A percentile compares a stretch with the other conserved stretches of the same genome.
phyloP scores from a whole-genome alignment of 306 rosid genomes.

The Carpinus fangiana region DNA sequence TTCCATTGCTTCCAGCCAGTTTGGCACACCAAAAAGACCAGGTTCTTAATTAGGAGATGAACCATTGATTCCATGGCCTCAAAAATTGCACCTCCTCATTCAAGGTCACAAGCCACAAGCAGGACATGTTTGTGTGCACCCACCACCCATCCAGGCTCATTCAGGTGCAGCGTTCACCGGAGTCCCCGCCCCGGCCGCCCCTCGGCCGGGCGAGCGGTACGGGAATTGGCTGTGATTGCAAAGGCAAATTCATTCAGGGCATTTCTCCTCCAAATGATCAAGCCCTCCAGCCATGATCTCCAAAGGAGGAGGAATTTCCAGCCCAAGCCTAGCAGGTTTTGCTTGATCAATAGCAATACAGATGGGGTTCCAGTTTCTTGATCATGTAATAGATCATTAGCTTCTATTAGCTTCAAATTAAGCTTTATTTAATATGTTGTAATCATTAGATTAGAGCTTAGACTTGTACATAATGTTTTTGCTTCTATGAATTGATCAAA shows the following conservation, averaged over 20 bases:
- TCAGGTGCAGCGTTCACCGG: slow-evolving; percentile 66
- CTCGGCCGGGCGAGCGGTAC: not conserved
- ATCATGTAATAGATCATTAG: not conserved
- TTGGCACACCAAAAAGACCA: slow-evolving; percentile 2
- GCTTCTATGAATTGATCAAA: not conserved
- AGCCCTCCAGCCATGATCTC: slow-evolving; percentile 44
- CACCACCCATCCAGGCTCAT: slow-evolving; percentile 63
- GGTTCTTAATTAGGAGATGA: not conserved
- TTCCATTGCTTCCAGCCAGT: not conserved
- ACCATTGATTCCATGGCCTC: slow-evolving; percentile 41
- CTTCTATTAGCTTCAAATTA: not conserved
- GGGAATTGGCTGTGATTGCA: slow-evolving; percentile 14
- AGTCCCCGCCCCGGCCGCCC: slow-evolving; percentile 12
- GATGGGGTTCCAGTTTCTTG: slow-evolving; percentile 37
- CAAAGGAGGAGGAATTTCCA: slow-evolving; percentile 53
- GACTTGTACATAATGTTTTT: not conserved
- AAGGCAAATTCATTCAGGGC: slow-evolving; percentile 37
- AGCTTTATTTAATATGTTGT: not conserved
- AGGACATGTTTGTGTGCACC: slow-evolving; percentile 68
- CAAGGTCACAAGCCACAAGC: slow-evolving; percentile 21
- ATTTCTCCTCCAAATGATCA: slow-evolving; percentile 46
- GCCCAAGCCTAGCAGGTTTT: slow-evolving; percentile 55
- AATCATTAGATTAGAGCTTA: not conserved
- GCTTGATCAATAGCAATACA: slow-evolving; percentile 27
- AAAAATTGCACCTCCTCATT: slow-evolving; percentile 4